Percentiles rank a stretch among this genome's conserved stretches.
Conservation (phyloP, 768 basidiomycete species). For the Cystofilobasidium capitatum region DNA sequence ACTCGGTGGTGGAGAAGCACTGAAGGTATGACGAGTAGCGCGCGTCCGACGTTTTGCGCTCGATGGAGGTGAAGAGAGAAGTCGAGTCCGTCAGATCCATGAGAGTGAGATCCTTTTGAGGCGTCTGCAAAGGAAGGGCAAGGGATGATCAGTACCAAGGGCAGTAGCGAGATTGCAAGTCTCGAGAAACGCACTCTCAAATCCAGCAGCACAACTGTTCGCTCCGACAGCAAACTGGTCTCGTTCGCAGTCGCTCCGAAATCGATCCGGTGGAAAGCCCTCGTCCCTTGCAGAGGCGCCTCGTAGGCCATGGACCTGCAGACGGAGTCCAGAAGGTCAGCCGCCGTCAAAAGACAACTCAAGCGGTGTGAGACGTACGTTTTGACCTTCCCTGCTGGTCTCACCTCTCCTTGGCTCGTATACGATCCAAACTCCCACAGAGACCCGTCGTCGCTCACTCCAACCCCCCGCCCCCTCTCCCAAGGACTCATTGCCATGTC, state of each 20-base stretch:
- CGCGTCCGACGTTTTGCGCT: slow-evolving; percentile 11
- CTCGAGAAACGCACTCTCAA: neutral
- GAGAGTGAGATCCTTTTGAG: neutral
- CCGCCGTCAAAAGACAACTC: neutral
- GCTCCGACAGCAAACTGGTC: neutral
- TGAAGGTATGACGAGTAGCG: slow-evolving; percentile 1
- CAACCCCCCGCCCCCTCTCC: slow-evolving; percentile 4
- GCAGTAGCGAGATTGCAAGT: neutral
- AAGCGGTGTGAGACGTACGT: too few species aligned
- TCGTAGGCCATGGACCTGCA: neutral
- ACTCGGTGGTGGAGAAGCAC: slow-evolving; percentile 19
- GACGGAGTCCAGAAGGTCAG: neutral
- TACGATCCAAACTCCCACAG: slow-evolving; percentile 20
- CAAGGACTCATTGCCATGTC: slow-evolving; percentile 17
- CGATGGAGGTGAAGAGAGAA: slow-evolving; percentile 13
- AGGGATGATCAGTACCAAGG: neutral
- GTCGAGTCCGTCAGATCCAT: slow-evolving; percentile 14
- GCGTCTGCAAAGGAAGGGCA: neutral
- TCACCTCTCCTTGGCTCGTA: neutral
- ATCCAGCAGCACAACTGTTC: slow-evolving; percentile 1
- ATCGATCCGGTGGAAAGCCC: slow-evolving; percentile 14
- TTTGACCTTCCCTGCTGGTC: neutral
- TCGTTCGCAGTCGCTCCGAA: slow-evolving; percentile 3
- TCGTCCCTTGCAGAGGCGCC: neutral
- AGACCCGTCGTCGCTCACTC: slow-evolving; percentile 13